phyloP scores from a whole-genome alignment of 2,329 filamentous ascomycete species.

The Hypomyces rosellus region DNA sequence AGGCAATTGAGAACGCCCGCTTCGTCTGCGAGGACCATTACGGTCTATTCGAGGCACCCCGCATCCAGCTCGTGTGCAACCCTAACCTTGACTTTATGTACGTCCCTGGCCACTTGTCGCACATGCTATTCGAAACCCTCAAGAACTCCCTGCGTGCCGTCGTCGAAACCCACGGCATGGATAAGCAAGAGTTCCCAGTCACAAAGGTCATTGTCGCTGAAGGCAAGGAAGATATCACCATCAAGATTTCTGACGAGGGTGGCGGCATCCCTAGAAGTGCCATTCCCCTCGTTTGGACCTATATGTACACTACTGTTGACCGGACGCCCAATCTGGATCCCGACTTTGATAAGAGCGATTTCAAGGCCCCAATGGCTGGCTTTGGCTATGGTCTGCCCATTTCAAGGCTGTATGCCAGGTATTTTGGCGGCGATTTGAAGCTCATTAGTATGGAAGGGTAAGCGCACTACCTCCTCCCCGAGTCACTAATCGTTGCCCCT shows the following conservation, averaged over 20 bases:
- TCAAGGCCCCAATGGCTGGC: conserved; percentile 98
- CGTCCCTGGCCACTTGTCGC: conserved; percentile 94
- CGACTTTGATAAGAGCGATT: conserved; percentile 98
- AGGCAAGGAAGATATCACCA: conserved; percentile 97
- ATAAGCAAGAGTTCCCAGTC: conserved; percentile 92
- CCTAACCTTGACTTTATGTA: conserved; percentile 98
- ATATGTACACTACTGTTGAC: conserved; percentile 99
- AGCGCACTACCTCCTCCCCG: conserved; percentile 29
- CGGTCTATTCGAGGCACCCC: conserved; percentile 91
- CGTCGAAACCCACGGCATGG: conserved; percentile 88
- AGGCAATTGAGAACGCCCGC: conserved; percentile 97
- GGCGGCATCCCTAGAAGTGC: conserved; percentile 89
- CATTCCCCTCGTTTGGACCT: conserved; percentile 98
- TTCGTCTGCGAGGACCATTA: conserved; percentile 99
- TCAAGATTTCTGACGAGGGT: conserved; percentile 96
- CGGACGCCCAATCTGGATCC: conserved; percentile 91
- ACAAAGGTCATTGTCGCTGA: conserved; percentile 98
- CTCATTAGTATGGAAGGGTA: conserved; percentile 99
- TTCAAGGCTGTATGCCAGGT: conserved; percentile 85
- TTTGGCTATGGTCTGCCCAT: conserved; percentile 98
- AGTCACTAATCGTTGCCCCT: neutral
- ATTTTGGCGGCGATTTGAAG: conserved; percentile 96
- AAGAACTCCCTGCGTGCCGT: conserved; percentile 98
- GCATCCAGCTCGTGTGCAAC: conserved; percentile 93
- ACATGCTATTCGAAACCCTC: conserved; percentile 99